Percentiles rank a stretch among this genome's conserved stretches.
Evolutionary conservation across 352 stramenopile genomes (phyloP).

Genomic region (Phytophthora litchii): DNA sequence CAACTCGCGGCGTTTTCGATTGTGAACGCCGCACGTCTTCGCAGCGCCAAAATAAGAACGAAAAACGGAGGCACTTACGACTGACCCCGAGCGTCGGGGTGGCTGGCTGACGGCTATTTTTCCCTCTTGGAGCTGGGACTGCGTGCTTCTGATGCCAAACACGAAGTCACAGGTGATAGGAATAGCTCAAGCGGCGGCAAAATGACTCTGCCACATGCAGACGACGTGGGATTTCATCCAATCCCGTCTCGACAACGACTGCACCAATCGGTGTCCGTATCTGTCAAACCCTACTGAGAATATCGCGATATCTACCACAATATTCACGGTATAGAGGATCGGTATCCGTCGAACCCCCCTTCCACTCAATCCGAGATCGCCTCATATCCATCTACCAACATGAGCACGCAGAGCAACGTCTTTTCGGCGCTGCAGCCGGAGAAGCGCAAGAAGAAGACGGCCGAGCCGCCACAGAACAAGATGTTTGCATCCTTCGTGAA

Average conservation of each 20-base stretch:
- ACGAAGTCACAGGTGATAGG: conserved; percentile 7
- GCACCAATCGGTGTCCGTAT: not conserved
- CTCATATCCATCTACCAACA: conserved; percentile 8
- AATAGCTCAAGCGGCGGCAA: conserved; percentile 14
- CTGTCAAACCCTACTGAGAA: not conserved
- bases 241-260: conserved; percentile 17
- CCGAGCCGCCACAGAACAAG: conserved; percentile 48
- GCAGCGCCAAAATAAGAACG: conserved; percentile 25
- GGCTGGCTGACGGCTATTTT: conserved; percentile 42
- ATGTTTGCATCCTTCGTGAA: conserved; percentile 77
- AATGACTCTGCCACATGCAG: conserved; percentile 14
- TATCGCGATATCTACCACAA: not conserved
- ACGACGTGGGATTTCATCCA: conserved; percentile 19
- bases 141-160: not conserved
- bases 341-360: conserved; percentile 13
- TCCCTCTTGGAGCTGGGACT: conserved; percentile 14
- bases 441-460: conserved; percentile 70
- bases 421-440: conserved; percentile 60
- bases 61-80: conserved; percentile 36
- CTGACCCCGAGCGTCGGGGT: conserved; percentile 33
- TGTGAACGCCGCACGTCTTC: conserved; percentile 15
- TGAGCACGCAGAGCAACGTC: conserved; percentile 46
- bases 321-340: conserved; percentile 2
- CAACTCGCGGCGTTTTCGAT: conserved; percentile 25
- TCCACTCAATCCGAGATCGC: conserved; percentile 26